Evolutionary conservation across 1,284 basidiomycete genomes (phyloP), one percentile per base, ranked within the genome.

Genomic region (Ceratorhiza oryzae-sativae): DNA sequence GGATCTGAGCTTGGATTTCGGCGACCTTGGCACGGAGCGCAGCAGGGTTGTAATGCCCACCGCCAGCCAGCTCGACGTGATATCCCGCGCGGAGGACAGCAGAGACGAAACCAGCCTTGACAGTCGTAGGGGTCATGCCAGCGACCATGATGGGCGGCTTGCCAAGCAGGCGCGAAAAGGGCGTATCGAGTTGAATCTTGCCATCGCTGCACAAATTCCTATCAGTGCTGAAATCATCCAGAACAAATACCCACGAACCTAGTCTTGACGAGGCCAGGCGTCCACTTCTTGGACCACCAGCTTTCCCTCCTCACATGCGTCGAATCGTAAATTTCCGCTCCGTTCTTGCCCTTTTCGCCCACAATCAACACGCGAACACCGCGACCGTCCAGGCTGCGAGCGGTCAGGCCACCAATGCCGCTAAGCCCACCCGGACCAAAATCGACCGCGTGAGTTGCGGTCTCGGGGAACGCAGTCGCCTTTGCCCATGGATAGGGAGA

Each of bases 121-220:
- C 95, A 25, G 95, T 98, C 0, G 90, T 91, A 0, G 95, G 95
- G 0, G 95, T 97, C 97, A 99, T 99, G 76, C 97, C 97, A 59
- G 95, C 95, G 58, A 99, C 95, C 95, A 98, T 98, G 81, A 99
- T 91, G 20, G 97, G 97, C 0, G 97, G 89, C 83, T 98, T 98
- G 76, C 95, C 94, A 42, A 98, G 83, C 61, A 98, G 87, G 75
- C 97, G 92, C 70, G 96, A 97, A 86, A 97, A 97, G 5, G 95
- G 92, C 0, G 97, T 98, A 81, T 99, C 95, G 77, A 99, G 86
- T 79, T 96, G 90, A 71, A 98, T 83, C 75, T 88, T 90, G 58
- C 95, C 96, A 81, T 97, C 94, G 76, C 92, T 95, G 71, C 27
- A 41, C 23, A 53, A 68, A n/a, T n/a, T 55, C 39, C 55, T 30